Conservation (phyloP, 2,329 filamentous ascomycete species). For the Colletotrichum australisinense region DNA sequence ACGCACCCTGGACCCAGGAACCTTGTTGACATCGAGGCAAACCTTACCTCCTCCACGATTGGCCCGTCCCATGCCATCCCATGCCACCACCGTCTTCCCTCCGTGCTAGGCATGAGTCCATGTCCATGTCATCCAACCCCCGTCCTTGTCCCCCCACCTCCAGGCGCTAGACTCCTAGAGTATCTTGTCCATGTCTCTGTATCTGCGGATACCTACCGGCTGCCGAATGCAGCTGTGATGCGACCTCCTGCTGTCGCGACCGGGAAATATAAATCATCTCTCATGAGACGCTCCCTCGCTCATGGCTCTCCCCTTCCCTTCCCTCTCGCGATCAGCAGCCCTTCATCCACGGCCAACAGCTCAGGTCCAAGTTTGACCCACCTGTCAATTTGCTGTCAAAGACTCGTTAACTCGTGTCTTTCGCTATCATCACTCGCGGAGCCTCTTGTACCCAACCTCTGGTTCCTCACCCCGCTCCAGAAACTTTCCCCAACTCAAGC, state of each 20-base stretch:
- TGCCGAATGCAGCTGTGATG: constrained; percentile 32
- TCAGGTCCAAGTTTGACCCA: constrained; percentile 23
- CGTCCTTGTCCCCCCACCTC: constrained; percentile 7
- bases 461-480: neutral
- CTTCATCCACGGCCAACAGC: constrained; percentile 16
- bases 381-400: constrained; percentile 31
- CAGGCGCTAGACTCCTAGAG: constrained; percentile 6
- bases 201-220: constrained; percentile 31
- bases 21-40: constrained; percentile 22
- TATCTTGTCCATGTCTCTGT: constrained; percentile 14
- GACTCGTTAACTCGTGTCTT: constrained; percentile 36
- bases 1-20: constrained; percentile 1
- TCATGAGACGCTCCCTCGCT: neutral
- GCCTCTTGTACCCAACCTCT: neutral
- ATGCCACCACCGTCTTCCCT: neutral
- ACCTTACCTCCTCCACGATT: neutral
- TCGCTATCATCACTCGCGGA: constrained; percentile 3
- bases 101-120: constrained; percentile 20
- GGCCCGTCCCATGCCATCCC: constrained; percentile 3
- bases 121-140: constrained; percentile 22
- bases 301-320: neutral
- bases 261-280: constrained; percentile 30
- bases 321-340: constrained; percentile 27
- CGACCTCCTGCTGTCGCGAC: constrained; percentile 18
- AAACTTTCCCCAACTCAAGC: constrained; percentile 1